Base-by-base conservation (phyloP, 768 basidiomycete genomes). In the Dacryopinax primogenitus region DNA sequence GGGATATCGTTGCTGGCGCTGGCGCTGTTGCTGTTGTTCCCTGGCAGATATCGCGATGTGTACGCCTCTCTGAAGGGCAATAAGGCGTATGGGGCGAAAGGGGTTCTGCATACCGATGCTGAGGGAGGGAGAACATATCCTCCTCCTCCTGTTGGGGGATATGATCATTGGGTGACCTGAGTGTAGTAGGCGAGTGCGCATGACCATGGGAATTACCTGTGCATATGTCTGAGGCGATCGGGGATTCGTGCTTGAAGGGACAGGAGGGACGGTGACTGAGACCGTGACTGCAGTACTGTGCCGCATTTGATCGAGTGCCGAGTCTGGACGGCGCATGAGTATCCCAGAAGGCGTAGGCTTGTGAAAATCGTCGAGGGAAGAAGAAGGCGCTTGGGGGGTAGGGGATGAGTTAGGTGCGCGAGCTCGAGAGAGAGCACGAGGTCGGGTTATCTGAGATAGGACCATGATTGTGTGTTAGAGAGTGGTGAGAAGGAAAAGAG, bases 41-140 rank as follows among this genome's bases (percentile, higher is more conserved):
- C 51, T 30, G 32, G 26, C 26, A 3, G n/a, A n/a, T n/a, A 21
- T 32, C 51, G 3, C 26, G 51, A 13, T 13, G 51, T 30, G 11
- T 23, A 11, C 51, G 11, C 15, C 51, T 23, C 11, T 58, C 51
- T 3, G 51, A 28, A 30, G 51, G 51, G 26, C 26, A 58, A 30
- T 58, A 58, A 2, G 4, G 26, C 26, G 51, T 30, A 30, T 58
- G 51, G 7, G 51, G 51, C 3, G 51, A 58, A 21, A 28, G 51
- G 4, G 51, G 51, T n/a, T n/a, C n/a, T n/a, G n/a, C n/a, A 58
- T 58, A 58, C 51, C 32, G 51, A 23, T 47, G 51, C n/a, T n/a
- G n/a, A n/a, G n/a, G n/a, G n/a, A n/a, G n/a, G n/a, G n/a, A n/a
- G n/a, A n/a, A n/a, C 4, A 28, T 3, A 30, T 58, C 51, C 51